Evolutionary conservation across 2,329 filamentous ascomycete genomes (phyloP), one percentile per base, ranked within the genome.

Genomic region (Ampelomyces quisqualis): DNA sequence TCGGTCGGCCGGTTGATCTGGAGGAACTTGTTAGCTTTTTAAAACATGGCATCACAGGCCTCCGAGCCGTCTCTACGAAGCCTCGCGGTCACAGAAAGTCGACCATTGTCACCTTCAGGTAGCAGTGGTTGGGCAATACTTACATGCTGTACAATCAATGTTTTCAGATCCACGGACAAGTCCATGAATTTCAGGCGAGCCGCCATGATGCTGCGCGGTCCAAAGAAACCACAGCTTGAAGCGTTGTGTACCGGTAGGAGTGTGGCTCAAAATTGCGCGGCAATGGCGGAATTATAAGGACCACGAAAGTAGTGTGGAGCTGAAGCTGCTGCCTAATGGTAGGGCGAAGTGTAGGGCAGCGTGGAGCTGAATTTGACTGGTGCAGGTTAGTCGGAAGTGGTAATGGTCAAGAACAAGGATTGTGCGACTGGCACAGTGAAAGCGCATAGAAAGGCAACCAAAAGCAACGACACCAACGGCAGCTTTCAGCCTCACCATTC

Each of bases 1-100:
- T 76, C 72, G 43, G 70, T 71, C 4, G 73, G 73, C 11, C 73
- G 71, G 33, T 55, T 67, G 38, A 75, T 62, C 69, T 74, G 40
- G 3, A 18, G 7, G 8, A 20, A 27, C 21, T 7, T 44, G 21
- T 24, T 13, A 48, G 47, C 32, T 33, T n/a, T 18, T n/a, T n/a
- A n/a, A n/a, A n/a, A n/a, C n/a, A n/a, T n/a, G n/a, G n/a, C n/a
- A n/a, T n/a, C n/a, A n/a, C n/a, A n/a, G n/a, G n/a, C n/a, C n/a
- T n/a, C n/a, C n/a, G n/a, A n/a, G n/a, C n/a, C n/a, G n/a, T n/a
- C n/a, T n/a, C n/a, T n/a, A n/a, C n/a, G n/a, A n/a, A n/a, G n/a
- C n/a, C n/a, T n/a, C n/a, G n/a, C n/a, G n/a, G n/a, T n/a, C n/a
- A n/a, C n/a, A n/a, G n/a, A n/a, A n/a, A n/a, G n/a, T n/a, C n/a